These are phyloP conservation scores for Chiua virens DNA, from an alignment of 768 basidiomycete species.

Conservation along the genomic window DNA sequence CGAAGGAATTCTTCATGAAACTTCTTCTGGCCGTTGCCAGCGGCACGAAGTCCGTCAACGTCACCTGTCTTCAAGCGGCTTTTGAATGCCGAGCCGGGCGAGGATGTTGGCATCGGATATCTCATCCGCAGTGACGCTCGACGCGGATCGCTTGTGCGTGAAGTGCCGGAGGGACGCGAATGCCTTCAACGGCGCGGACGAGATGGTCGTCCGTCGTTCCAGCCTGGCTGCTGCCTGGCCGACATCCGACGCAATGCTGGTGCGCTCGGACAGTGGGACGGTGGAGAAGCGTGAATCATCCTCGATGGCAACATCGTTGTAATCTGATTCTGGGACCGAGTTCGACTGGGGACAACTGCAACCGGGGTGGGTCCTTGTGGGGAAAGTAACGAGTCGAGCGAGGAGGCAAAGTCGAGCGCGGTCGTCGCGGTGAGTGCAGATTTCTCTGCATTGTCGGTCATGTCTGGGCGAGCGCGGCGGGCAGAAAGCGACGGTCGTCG, in stretches of 20 bases:
- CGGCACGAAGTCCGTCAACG: conserved; percentile 41
- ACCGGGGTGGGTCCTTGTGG: conserved; percentile 39
- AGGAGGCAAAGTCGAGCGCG: conserved; percentile 17
- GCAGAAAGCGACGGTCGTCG: not conserved
- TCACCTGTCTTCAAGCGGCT: conserved; percentile 40
- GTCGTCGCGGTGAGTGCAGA: conserved; percentile 7
- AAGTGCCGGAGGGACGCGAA: conserved; percentile 25
- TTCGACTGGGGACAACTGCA: conserved; percentile 31
- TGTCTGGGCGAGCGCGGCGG: conserved; percentile 6
- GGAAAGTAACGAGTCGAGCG: conserved; percentile 52
- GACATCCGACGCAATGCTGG: conserved; percentile 33
- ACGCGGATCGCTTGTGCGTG: conserved; percentile 63
- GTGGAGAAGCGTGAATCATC: conserved; percentile 53
- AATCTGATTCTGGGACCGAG: conserved; percentile 58
- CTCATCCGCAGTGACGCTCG: conserved; percentile 49
- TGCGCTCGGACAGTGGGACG: conserved; percentile 42
- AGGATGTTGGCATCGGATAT: conserved; percentile 48
- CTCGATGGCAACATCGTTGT: conserved; percentile 57
- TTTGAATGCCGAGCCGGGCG: conserved; percentile 51
- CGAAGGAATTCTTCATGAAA: conserved; percentile 77
- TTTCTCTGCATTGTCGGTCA: conserved; percentile 19
- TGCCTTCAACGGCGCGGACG: conserved; percentile 21
- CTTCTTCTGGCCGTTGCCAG: conserved; percentile 65
- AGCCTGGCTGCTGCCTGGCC: conserved; percentile 18
- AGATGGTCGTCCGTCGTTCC: conserved; percentile 33